Conservation (phyloP, 2,329 filamentous ascomycete species). For the Curvularia eragrostidis region DNA sequence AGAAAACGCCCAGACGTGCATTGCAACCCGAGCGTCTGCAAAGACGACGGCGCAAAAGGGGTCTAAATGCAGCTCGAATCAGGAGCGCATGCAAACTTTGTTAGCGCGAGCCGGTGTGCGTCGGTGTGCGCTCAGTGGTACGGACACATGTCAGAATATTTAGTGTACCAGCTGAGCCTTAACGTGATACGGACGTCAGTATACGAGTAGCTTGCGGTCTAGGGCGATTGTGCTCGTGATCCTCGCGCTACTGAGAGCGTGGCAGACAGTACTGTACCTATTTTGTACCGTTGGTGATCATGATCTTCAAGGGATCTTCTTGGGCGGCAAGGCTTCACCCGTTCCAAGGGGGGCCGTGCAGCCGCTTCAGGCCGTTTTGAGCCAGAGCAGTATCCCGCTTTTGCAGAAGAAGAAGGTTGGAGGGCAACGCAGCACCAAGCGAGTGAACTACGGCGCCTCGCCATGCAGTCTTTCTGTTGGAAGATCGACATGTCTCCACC, state of each 20-base stretch:
- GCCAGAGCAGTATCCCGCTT: background rate
- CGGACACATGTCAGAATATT: background rate
- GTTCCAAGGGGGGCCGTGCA: conserved; percentile 1
- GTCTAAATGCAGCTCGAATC: background rate
- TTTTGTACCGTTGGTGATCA: conserved; percentile 7
- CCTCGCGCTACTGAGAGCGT: background rate
- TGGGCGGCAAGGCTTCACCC: background rate
- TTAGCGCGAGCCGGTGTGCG: background rate
- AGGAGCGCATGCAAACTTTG: background rate
- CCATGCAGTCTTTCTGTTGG: background rate
- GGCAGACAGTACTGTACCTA: background rate
- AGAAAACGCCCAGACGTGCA: background rate
- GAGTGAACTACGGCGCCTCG: conserved; percentile 3
- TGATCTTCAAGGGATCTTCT: conserved; percentile 5
- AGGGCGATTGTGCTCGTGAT: background rate
- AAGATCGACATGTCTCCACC: conserved; percentile 6
- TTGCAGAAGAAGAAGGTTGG: background rate
- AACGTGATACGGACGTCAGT: background rate
- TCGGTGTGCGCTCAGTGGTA: background rate
- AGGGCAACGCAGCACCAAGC: conserved; percentile 1
- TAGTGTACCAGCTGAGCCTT: background rate
- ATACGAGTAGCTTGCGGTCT: background rate
- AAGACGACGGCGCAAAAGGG: background rate
- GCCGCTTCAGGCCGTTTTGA: conserved; percentile 7
- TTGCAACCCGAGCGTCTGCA: background rate